Evolutionary conservation across 441 rosid species (phyloP).

Genomic region (Mallotus repandus): DNA sequence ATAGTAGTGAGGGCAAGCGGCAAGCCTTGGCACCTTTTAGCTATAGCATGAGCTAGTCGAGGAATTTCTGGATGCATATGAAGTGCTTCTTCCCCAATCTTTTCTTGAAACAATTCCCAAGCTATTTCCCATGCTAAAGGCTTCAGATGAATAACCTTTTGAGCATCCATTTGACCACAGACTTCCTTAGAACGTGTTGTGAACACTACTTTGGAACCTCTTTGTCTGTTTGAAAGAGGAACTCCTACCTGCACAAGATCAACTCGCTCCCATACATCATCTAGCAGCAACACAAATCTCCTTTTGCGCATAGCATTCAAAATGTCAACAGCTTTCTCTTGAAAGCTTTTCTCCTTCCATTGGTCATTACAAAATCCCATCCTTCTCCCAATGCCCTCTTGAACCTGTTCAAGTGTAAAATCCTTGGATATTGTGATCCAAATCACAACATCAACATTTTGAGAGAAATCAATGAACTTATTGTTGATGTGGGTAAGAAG

Average conservation of each 20-base stretch:
- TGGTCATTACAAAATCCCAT: conserved; percentile 31
- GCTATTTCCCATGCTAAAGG: conserved; percentile 33
- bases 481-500: conserved; percentile 46
- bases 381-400: conserved; percentile 34
- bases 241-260: conserved; percentile 26
- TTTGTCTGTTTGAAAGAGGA: conserved; percentile 18
- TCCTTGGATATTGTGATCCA: conserved; percentile 47
- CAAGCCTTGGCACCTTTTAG: conserved; percentile 21
- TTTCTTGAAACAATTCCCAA: conserved; percentile 12
- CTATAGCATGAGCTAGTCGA: neutral
- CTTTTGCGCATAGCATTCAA: neutral
- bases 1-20: conserved; percentile 32
- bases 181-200: conserved; percentile 36
- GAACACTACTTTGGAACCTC: conserved; percentile 25
- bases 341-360: conserved; percentile 26
- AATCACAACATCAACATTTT: conserved; percentile 38
- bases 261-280: conserved; percentile 29
- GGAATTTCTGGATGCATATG: neutral
- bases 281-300: conserved; percentile 23
- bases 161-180: conserved; percentile 37
- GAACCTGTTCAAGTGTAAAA: conserved; percentile 33
- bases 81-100: conserved; percentile 9
- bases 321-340: conserved; percentile 22
- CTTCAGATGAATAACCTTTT: conserved; percentile 29
- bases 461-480: conserved; percentile 15